Evolutionary conservation across 2,329 filamentous ascomycete species (phyloP), one percentile per base, ranked within the genome.

Genomic region (Pleurostoma richardsiae): DNA sequence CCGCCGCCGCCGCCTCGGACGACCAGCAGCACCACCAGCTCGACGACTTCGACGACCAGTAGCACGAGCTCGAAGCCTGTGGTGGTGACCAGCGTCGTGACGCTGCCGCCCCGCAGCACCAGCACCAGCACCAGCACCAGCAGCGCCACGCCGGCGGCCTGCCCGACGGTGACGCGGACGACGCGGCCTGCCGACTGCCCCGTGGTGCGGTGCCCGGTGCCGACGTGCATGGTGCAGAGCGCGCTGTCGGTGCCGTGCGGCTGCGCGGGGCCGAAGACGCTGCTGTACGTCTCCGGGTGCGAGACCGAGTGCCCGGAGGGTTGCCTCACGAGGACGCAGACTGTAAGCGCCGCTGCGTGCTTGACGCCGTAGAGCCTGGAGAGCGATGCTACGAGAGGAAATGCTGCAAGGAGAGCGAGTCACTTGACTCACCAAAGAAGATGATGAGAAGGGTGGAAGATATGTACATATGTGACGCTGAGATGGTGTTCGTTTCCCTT

Each of bases 231-330:
- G 7, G 48, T 54, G 4, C 45, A 61, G 44, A 43, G 56, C 40
- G 56, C 58, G 10, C 41, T 67, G 49, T 36, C 55, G 30, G 45
- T 68, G n/a, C 64, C 64, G 4, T 68, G 65, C 52, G 58, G 58
- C n/a, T 67, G 65, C 51, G n/a, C 28, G 3, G 53, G 45, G 29
- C 57, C 61, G 39, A 55, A 56, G 52, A 67, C 65, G n/a, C 51
- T 63, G 46, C 55, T 67, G 11, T 62, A 54, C 47, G 60, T 67
- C 4, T 56, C 62, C 40, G 64, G 65, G 6, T 67, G 65, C 49
- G 54, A 57, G 49, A 64, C 62, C 2, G 59, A 55, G 11, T 68
- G 63, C 31, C 55, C 63, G 3, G 50, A 44, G 29, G 64, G 61
- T 3, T 67, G 65, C 51, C 51, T 62, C 31, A 67, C 63, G 39